Conservation (phyloP, 805 yeast genomes). For the Yamadazyma scolyti region DNA sequence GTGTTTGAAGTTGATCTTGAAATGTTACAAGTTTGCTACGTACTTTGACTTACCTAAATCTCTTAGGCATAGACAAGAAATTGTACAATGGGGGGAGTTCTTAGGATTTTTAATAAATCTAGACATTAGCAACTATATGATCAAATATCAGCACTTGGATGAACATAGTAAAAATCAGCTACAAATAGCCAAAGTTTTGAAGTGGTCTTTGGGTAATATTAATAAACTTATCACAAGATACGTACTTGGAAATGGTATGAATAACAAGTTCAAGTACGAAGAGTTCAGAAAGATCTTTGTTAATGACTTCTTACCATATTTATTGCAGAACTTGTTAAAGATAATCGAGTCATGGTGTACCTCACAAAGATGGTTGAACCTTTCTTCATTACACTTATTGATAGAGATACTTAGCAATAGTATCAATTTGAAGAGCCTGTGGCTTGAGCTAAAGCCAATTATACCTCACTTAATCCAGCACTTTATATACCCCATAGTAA, state of each 20-base stretch:
- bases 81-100: slow-evolving; percentile 68
- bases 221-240: slow-evolving; percentile 69
- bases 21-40: slow-evolving; percentile 74
- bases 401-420: slow-evolving; percentile 53
- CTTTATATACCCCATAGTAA: slow-evolving; percentile 71
- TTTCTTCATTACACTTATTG: slow-evolving; percentile 60
- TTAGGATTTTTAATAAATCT: slow-evolving; percentile 65
- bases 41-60: slow-evolving; percentile 67
- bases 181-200: slow-evolving; percentile 60
- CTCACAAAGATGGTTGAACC: slow-evolving; percentile 64
- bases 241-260: slow-evolving; percentile 45
- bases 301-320: slow-evolving; percentile 65
- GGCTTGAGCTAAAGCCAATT: slow-evolving; percentile 66
- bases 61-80: slow-evolving; percentile 48
- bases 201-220: slow-evolving; percentile 85
- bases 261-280: slow-evolving; percentile 57
- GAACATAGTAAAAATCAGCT: slow-evolving; percentile 49
- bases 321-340: slow-evolving; percentile 58
- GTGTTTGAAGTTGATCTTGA: slow-evolving; percentile 68
- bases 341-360: slow-evolving; percentile 74
- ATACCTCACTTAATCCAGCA: slow-evolving; percentile 62
- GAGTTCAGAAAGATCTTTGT: slow-evolving; percentile 56
- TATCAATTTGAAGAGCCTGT: slow-evolving; percentile 50
- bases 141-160: slow-evolving; percentile 44
- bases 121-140: slow-evolving; percentile 51